These are phyloP conservation scores for Ascosphaera acerosa DNA, from an alignment of 2,329 filamentous ascomycete genomes.

Conservation along the genomic window DNA sequence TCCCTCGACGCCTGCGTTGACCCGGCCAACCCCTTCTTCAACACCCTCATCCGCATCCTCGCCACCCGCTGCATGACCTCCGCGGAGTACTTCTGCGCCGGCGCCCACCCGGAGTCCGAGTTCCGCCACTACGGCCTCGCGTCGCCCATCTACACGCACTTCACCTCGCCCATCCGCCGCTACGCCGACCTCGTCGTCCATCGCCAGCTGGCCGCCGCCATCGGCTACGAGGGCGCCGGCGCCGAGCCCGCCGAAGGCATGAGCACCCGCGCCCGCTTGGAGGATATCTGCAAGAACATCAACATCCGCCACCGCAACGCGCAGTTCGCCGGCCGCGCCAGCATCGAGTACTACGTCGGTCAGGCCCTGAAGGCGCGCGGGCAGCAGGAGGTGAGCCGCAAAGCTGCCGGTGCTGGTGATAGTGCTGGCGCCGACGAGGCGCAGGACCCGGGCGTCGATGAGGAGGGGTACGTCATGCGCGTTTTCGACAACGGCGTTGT, in stretches of 20 bases:
- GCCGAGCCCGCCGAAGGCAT: conserved; percentile 55
- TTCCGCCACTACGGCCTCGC: conserved; percentile 95
- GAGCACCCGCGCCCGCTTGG: conserved; percentile 59
- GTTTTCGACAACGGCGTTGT: conserved; percentile 96
- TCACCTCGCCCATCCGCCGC: conserved; percentile 87
- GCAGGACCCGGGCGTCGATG: conserved; percentile 30
- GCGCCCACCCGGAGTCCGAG: conserved; percentile 75
- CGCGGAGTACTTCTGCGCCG: conserved; percentile 92
- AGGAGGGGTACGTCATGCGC: conserved; percentile 90
- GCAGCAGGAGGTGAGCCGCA: conserved; percentile 14
- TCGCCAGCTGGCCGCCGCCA: conserved; percentile 80
- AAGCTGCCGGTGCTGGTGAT: conserved; percentile 3
- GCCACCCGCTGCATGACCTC: conserved; percentile 98
- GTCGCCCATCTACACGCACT: conserved; percentile 93
- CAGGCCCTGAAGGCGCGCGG: conserved; percentile 65
- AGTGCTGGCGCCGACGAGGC: conserved; percentile 8
- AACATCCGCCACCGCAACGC: conserved; percentile 93
- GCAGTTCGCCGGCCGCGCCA: conserved; percentile 79
- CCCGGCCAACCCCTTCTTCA: conserved; percentile 72
- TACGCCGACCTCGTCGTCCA: conserved; percentile 95
- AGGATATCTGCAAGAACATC: conserved; percentile 94
- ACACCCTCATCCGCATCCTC: conserved; percentile 91
- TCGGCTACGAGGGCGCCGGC: conserved; percentile 44
- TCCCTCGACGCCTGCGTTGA: conserved; percentile 72
- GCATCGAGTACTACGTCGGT: conserved; percentile 92